Conservation (phyloP, 2,329 filamentous ascomycete species). For the Venturia carpophila region DNA sequence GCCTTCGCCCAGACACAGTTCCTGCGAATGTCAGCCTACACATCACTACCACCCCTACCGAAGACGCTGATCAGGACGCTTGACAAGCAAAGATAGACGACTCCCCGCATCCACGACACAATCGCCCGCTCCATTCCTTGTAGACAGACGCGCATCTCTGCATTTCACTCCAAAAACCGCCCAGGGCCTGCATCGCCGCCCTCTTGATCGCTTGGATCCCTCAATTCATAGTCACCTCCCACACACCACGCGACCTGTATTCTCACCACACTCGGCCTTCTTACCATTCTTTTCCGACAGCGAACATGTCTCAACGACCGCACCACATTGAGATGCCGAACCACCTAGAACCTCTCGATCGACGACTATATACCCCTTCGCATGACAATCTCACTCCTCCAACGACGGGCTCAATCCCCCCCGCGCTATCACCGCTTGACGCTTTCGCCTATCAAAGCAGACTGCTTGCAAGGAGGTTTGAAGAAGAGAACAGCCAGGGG, state of each 20-base stretch:
- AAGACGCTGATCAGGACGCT: not conserved
- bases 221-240: not conserved
- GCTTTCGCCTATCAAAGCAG: slow-evolving; percentile 90
- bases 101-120: not conserved
- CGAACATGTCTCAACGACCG: slow-evolving; percentile 17
- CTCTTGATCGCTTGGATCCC: not conserved
- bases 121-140: not conserved
- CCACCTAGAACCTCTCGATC: slow-evolving; percentile 13
- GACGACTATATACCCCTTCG: slow-evolving; percentile 12
- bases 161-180: not conserved
- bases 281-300: not conserved
- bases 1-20: not conserved
- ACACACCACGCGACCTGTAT: not conserved
- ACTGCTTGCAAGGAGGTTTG: slow-evolving; percentile 75
- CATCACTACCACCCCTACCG: not conserved
- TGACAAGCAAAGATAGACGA: slow-evolving; percentile 12
- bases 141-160: not conserved
- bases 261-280: not conserved
- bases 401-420: slow-evolving; percentile 57
- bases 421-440: slow-evolving; percentile 87
- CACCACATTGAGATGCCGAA: slow-evolving; percentile 14
- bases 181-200: not conserved
- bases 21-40: slow-evolving; percentile 1
- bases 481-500: slow-evolving; percentile 63
- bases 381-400: slow-evolving; percentile 37